These are phyloP conservation scores for Fallopia convolvulus DNA, from an alignment of 148 eudicot species.

Conservation along the genomic window DNA sequence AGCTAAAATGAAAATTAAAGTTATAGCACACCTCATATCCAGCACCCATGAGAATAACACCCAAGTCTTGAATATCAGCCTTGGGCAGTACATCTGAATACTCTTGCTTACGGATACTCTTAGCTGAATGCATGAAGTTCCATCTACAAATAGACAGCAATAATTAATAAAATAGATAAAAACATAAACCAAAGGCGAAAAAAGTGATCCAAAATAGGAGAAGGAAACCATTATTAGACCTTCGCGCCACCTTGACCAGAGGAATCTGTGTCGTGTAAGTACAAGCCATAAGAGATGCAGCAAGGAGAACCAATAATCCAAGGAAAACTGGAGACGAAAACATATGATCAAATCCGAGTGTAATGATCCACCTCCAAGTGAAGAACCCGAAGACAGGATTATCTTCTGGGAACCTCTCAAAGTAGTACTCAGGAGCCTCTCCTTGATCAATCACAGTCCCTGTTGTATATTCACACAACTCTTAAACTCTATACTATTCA, in stretches of 20 bases:
- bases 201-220: neutral
- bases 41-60: constrained; percentile 83
- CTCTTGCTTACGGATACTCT: constrained; percentile 76
- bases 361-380: constrained; percentile 82
- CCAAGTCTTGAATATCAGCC: constrained; percentile 83
- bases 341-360: constrained; percentile 91
- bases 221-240: constrained; percentile 32
- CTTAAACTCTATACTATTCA: neutral
- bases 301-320: constrained; percentile 54
- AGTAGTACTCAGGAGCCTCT: constrained; percentile 74
- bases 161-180: neutral
- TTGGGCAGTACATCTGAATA: constrained; percentile 62
- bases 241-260: constrained; percentile 89
- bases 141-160: constrained; percentile 41
- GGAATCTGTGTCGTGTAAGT: constrained; percentile 97
- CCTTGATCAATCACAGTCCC: constrained; percentile 93
- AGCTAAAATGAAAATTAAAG: neutral
- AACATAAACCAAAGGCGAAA: neutral
- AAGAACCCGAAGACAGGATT: constrained; percentile 82
- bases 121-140: constrained; percentile 63
- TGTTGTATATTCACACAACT: constrained; percentile 17
- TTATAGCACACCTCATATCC: constrained; percentile 68
- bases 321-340: constrained; percentile 90
- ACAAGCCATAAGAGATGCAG: constrained; percentile 91
- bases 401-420: constrained; percentile 76